Percentiles rank a stretch among this genome's conserved stretches.
Conservation (phyloP, 192 early-diverging fungal species). For the Coemansia sp. region DNA sequence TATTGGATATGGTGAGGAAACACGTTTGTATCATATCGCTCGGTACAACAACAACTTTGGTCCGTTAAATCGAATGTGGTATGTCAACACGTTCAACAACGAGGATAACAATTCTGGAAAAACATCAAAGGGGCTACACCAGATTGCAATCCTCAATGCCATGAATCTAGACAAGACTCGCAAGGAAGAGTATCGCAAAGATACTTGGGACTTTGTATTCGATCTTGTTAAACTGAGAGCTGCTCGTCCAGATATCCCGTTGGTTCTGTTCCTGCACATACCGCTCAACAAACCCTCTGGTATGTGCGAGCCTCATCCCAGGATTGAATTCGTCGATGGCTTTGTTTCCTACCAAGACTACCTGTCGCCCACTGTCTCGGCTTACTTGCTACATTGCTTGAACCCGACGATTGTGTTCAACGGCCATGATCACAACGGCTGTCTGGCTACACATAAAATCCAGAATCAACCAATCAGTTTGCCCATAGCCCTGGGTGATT, state of each 20-base stretch:
- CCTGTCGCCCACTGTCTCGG: constrained; percentile 53
- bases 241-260: constrained; percentile 32
- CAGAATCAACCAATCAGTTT: background rate
- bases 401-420: constrained; percentile 56
- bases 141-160: constrained; percentile 42
- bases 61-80: constrained; percentile 44
- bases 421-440: constrained; percentile 65
- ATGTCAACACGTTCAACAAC: constrained; percentile 12
- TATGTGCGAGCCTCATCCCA: constrained; percentile 52
- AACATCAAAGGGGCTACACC: constrained; percentile 14
- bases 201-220: constrained; percentile 58
- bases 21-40: constrained; percentile 44
- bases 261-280: constrained; percentile 58
- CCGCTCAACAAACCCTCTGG: constrained; percentile 58
- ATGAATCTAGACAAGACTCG: constrained; percentile 46
- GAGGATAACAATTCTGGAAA: too few species aligned
- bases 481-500: constrained; percentile 7
- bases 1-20: constrained; percentile 63
- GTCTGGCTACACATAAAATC: constrained; percentile 47
- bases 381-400: constrained; percentile 56
- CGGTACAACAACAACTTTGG: constrained; percentile 59
- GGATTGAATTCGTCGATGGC: constrained; percentile 33
- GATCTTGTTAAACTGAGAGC: constrained; percentile 24
- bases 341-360: constrained; percentile 59
- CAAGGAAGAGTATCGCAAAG: constrained; percentile 40